phyloP scores from a whole-genome alignment of 306 rosid genomes.

The Ziziphus jujuba region DNA sequence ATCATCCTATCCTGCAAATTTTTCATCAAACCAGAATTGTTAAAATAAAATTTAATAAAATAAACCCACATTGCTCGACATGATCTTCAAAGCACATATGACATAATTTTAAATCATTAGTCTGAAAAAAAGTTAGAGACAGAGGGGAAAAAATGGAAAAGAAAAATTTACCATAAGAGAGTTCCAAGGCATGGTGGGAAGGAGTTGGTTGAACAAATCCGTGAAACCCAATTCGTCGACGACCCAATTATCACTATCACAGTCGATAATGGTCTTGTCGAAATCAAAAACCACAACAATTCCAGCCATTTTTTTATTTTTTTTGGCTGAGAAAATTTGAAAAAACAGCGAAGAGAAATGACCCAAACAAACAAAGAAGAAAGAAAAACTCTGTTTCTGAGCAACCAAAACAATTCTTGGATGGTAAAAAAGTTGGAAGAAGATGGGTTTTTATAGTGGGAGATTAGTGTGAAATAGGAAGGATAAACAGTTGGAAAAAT shows the following conservation, averaged over 20 bases:
- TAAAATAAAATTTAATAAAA: neutral
- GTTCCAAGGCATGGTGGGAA: slow-evolving; percentile 88
- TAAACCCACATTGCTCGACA: too few species aligned
- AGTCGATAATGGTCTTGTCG: slow-evolving; percentile 77
- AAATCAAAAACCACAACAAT: slow-evolving; percentile 67
- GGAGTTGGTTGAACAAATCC: slow-evolving; percentile 62
- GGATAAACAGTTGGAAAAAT: neutral
- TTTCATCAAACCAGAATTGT: slow-evolving; percentile 1
- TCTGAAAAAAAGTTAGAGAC: neutral
- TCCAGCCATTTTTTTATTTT: slow-evolving; percentile 39
- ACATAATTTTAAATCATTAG: neutral
- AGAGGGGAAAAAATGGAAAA: neutral
- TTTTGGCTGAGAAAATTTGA: neutral
- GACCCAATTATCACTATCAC: slow-evolving; percentile 81
- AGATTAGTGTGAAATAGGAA: neutral
- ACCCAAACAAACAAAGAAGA: neutral
- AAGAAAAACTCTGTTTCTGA: neutral
- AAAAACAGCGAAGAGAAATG: neutral
- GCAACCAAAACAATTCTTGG: neutral
- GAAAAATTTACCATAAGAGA: slow-evolving; percentile 61
- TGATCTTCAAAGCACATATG: too few species aligned
- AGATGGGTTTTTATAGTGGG: slow-evolving; percentile 45
- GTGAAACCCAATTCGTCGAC: slow-evolving; percentile 65
- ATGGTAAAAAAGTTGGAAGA: neutral
- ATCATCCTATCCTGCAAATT: slow-evolving; percentile 63